Conservation (phyloP, 441 rosid genomes). For the Pelargonium myrrhifolium region DNA sequence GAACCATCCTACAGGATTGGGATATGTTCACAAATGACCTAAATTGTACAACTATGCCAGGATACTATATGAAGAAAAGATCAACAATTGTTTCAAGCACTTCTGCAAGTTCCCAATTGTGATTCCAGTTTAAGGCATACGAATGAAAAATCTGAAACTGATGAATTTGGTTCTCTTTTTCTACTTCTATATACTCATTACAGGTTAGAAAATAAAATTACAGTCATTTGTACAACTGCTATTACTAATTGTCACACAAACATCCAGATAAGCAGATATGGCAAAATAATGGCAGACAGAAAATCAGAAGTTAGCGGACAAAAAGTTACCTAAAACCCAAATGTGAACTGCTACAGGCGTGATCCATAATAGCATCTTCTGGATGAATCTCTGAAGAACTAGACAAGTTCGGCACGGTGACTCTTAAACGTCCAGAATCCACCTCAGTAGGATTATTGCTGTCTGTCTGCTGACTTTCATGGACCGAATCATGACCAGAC, state of each 20-base stretch:
- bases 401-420: slow-evolving; percentile 27
- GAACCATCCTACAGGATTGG: too few relatives aligned
- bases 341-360: slow-evolving; percentile 29
- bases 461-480: slow-evolving; percentile 37
- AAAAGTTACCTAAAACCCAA: slow-evolving; percentile 53
- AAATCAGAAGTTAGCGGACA: background rate
- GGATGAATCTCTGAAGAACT: slow-evolving; percentile 36
- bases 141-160: background rate
- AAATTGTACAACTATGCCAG: background rate
- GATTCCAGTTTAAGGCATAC: slow-evolving; percentile 4
- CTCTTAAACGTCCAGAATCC: slow-evolving; percentile 35
- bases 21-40: background rate
- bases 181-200: background rate
- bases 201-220: background rate
- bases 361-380: slow-evolving; percentile 28
- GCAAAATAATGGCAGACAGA: background rate
- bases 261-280: background rate
- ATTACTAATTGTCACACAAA: background rate
- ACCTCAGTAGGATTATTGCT: slow-evolving; percentile 25
- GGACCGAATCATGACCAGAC: slow-evolving; percentile 28
- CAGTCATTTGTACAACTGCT: background rate
- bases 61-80: background rate
- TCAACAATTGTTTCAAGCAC: background rate
- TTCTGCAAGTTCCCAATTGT: background rate
- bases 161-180: background rate